A percentile compares a stretch with the other conserved stretches of the same genome.
Evolutionary conservation across 2,329 filamentous ascomycete genomes (phyloP).

Genomic region (Chalara sp.): DNA sequence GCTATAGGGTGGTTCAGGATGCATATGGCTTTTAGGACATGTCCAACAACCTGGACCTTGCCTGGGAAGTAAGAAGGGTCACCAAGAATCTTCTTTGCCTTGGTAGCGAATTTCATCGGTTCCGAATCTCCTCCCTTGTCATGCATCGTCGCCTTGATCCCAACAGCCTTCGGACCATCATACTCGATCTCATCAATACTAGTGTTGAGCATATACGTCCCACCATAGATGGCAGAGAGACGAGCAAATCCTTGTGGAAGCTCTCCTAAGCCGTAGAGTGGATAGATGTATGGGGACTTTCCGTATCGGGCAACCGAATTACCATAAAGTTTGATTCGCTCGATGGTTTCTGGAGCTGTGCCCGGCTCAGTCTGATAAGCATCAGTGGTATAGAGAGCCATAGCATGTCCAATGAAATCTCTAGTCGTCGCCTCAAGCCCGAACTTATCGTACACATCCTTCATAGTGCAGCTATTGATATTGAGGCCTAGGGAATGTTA

Average conservation of each 20-base stretch:
- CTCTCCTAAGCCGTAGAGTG: conserved; percentile 93
- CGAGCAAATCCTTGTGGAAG: conserved; percentile 96
- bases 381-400: conserved; percentile 92
- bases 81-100: conserved; percentile 90
- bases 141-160: conserved; percentile 97
- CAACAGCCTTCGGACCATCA: conserved; percentile 77
- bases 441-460: conserved; percentile 98
- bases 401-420: conserved; percentile 96
- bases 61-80: conserved; percentile 94
- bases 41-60: conserved; percentile 81
- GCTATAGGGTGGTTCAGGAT: conserved; percentile 92
- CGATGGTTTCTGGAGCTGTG: conserved; percentile 74
- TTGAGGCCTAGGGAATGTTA: conserved; percentile 62
- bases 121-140: conserved; percentile 63
- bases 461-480: conserved; percentile 77
- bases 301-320: conserved; percentile 97
- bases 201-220: conserved; percentile 99
- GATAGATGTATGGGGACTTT: conserved; percentile 99
- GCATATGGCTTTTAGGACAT: conserved; percentile 94
- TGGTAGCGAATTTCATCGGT: conserved; percentile 89
- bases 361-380: conserved; percentile 72
- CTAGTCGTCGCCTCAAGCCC: conserved; percentile 81
- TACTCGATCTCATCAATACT: conserved; percentile 84
- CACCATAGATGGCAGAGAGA: conserved; percentile 95
- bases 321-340: conserved; percentile 91